A percentile compares a stretch with the other conserved stretches of the same genome.
Evolutionary conservation across 805 yeast species (phyloP).

Genomic region (Candida palmyrensis): DNA sequence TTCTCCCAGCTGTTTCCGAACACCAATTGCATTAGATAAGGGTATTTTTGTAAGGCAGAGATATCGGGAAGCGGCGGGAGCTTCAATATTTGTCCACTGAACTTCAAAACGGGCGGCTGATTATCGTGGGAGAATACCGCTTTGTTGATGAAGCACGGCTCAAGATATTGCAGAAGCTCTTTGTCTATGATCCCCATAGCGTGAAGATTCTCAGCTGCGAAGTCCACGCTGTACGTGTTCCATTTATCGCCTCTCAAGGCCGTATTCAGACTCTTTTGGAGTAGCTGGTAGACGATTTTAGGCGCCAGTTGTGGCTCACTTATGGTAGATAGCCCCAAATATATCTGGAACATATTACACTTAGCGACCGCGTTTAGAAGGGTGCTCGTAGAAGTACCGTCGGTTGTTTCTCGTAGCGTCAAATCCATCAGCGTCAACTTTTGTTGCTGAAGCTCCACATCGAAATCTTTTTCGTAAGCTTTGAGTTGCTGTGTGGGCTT

Average conservation of each 20-base stretch:
- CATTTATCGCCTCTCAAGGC: not conserved
- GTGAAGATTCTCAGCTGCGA: slow-evolving; percentile 1
- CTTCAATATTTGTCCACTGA: not conserved
- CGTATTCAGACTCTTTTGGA: slow-evolving; percentile 1
- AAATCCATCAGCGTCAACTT: no score
- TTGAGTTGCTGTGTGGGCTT: no score
- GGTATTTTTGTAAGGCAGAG: not conserved
- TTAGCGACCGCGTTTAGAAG: no score
- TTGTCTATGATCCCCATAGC: not conserved
- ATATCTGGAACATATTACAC: slow-evolving; percentile 1
- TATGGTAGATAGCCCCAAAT: slow-evolving; percentile 1
- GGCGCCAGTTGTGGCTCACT: slow-evolving; percentile 1
- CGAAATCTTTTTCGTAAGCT: no score
- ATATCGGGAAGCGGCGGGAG: slow-evolving; percentile 3
- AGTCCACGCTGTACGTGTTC: slow-evolving; percentile 1
- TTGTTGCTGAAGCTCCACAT: no score
- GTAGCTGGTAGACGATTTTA: not conserved
- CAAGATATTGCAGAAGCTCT: not conserved
- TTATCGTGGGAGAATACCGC: not conserved
- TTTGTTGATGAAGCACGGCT: not conserved
- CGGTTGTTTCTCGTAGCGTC: no score
- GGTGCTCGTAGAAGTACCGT: no score
- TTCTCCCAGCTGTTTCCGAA: not conserved
- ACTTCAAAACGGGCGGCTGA: not conserved
- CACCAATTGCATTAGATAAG: not conserved